phyloP scores from a whole-genome alignment of 768 basidiomycete species.

The Tulasnella sp. region DNA sequence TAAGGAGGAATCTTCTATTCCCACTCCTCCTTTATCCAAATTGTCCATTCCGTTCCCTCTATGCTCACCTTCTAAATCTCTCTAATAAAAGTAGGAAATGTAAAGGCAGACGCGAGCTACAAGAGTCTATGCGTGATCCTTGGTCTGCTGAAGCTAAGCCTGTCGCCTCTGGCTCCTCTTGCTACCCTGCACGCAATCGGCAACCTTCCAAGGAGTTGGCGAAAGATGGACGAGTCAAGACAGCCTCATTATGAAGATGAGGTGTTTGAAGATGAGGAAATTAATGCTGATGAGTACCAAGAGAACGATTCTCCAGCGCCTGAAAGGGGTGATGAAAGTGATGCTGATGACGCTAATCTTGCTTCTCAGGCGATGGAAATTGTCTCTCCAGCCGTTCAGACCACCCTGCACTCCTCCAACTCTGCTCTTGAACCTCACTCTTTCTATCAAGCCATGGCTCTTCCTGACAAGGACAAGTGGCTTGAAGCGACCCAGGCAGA shows the following conservation, averaged over 20 bases:
- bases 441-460: constrained; percentile 19
- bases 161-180: too few relatives aligned
- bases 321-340: not conserved
- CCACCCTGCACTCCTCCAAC: not conserved
- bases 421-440: constrained; percentile 11
- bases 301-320: too few relatives aligned
- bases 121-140: too few relatives aligned
- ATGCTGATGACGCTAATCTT: too few relatives aligned
- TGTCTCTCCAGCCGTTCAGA: not conserved
- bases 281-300: not conserved
- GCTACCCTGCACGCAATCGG: not conserved
- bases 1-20: not conserved
- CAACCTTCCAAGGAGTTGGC: not conserved
- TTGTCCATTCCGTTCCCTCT: not conserved
- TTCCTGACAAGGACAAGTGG: constrained; percentile 17
- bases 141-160: too few relatives aligned
- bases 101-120: too few relatives aligned
- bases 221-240: not conserved
- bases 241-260: not conserved
- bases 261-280: not conserved
- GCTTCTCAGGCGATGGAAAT: constrained; percentile 3
- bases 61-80: not conserved
- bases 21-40: not conserved
- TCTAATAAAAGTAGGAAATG: too few relatives aligned
- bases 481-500: constrained; percentile 1